Evolutionary conservation across 768 basidiomycete genomes (phyloP).

Genomic region (Pisolithus albus): DNA sequence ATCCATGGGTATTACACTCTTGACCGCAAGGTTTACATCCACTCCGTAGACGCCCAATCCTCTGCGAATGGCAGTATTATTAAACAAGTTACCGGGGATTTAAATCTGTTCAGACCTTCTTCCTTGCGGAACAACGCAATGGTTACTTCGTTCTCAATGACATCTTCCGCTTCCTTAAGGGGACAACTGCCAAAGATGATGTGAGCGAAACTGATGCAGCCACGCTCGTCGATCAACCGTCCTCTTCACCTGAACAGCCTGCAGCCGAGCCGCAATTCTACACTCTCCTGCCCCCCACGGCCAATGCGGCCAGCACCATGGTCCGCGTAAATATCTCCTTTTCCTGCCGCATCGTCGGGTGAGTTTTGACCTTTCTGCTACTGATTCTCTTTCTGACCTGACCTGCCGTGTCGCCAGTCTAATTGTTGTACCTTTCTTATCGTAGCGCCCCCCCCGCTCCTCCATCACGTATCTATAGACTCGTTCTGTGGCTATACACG

Average conservation of each 20-base stretch:
- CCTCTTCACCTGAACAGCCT: slow-evolving; percentile 25
- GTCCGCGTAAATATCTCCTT: slow-evolving; percentile 36
- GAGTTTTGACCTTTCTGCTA: too few relatives aligned
- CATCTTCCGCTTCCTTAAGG: slow-evolving; percentile 99
- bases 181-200: slow-evolving; percentile 83
- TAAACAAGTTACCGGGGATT: slow-evolving; percentile 99
- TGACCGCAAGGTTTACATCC: slow-evolving; percentile 99
- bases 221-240: slow-evolving; percentile 16
- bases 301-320: slow-evolving; percentile 31
- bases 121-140: slow-evolving; percentile 98
- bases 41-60: slow-evolving; percentile 96
- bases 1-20: too few relatives aligned
- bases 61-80: slow-evolving; percentile 94
- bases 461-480: too few relatives aligned
- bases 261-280: slow-evolving; percentile 32
- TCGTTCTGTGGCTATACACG: too few relatives aligned
- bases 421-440: too few relatives aligned
- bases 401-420: too few relatives aligned
- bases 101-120: slow-evolving; percentile 99
- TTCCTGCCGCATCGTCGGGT: too few relatives aligned
- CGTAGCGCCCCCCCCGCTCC: too few relatives aligned
- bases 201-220: slow-evolving; percentile 41
- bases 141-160: slow-evolving; percentile 99
- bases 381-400: too few relatives aligned
- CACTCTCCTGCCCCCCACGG: slow-evolving; percentile 28